Evolutionary conservation across 2,329 filamentous ascomycete species (phyloP), one percentile per base, ranked within the genome.

Genomic region (Diaporthe sp.): DNA sequence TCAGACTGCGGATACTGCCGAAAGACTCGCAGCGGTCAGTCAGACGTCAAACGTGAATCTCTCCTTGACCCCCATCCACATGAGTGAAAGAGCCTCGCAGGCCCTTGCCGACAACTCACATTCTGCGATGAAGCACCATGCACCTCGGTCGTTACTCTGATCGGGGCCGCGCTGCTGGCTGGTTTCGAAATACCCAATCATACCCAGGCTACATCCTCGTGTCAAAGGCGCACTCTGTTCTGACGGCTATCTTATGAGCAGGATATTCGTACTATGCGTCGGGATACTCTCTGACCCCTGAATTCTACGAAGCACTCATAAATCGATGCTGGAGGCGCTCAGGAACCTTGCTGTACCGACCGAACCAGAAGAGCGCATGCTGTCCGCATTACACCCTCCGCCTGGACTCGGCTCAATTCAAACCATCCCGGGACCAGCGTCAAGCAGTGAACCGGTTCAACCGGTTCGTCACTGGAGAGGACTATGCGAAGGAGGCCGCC

Each of bases 321-420:
- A 91, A 95, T 82, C 90, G 93, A 78, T 94, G 92, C 77, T 97
- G 94, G 94, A 92, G 94, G 82, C 89, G 94, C 77, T 95, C 92
- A 51, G 92, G 90, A 22, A 91, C 86, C 39, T 86, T 95, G 12
- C 86, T 97, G 67, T 97, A 97, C 84, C 92, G 94, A 76, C 94
- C 94, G 19, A 93, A 97, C 83, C 92, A 95, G 80, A 89, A 89
- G 75, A 88, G 92, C 74, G 94, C 95, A 77, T 99, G 97, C 81
- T 99, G 97, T 83, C 95, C 96, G 59, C 95, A 98, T 81, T 98
- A 96, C 82, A 95, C 94, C 1, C 92, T 97, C 72, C 91, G 94
- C 62, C 87, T 96, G 28, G 93, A 95, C 79, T 91, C 91, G 34
- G 83, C 86, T 62, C 85, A 88, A 53, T 94, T 94, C 84, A 92